These are phyloP conservation scores for Kwoniella dendrophila DNA, from an alignment of 768 basidiomycete genomes.

Conservation along the genomic window DNA sequence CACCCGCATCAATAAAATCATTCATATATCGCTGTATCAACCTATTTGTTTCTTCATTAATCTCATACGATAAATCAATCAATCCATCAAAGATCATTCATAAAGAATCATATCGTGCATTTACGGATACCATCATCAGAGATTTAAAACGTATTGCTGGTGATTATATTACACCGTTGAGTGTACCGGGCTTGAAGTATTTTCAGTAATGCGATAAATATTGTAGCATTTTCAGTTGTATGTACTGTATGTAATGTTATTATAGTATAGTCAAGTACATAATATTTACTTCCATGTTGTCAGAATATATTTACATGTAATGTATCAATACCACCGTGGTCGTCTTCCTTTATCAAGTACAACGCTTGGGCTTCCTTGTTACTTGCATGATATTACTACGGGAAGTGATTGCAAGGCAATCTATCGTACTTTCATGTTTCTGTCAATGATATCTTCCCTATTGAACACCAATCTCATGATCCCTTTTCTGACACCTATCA, in stretches of 20 bases:
- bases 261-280: no score
- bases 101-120: conserved; percentile 43
- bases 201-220: conserved; percentile 5
- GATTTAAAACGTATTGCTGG: conserved; percentile 22
- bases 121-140: conserved; percentile 25
- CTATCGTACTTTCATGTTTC: no score
- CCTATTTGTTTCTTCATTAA: conserved; percentile 63
- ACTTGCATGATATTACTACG: no score
- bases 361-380: no score
- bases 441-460: no score
- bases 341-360: no score
- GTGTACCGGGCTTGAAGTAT: conserved; percentile 36
- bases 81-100: conserved; percentile 25
- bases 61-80: conserved; percentile 57
- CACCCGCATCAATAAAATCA: conserved; percentile 39
- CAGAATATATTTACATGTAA: no score
- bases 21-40: conserved; percentile 54
- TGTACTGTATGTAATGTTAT: not conserved
- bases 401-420: no score
- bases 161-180: conserved; percentile 20
- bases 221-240: not conserved
- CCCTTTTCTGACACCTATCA: no score
- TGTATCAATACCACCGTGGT: no score
- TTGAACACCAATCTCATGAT: no score
- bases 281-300: no score